Conservation (phyloP, 768 basidiomycete species). For the Trametes cingulata region DNA sequence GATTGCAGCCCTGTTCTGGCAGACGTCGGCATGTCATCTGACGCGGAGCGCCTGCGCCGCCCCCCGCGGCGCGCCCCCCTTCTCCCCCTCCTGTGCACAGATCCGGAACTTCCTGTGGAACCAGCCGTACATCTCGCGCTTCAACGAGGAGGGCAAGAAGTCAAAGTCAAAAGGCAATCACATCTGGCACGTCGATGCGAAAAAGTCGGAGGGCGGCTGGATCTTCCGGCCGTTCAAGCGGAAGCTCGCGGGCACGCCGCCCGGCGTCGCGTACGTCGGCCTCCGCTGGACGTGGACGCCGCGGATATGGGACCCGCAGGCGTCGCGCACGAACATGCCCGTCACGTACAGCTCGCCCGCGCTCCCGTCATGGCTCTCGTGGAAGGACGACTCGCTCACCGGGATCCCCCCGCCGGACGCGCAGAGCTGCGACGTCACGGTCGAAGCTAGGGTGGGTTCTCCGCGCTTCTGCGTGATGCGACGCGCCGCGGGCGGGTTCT, state of each 20-base stretch:
- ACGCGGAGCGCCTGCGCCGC: constrained; percentile 15
- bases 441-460: constrained; percentile 67
- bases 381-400: constrained; percentile 81
- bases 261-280: constrained; percentile 78
- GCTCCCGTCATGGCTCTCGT: constrained; percentile 84
- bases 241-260: constrained; percentile 82
- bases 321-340: constrained; percentile 74
- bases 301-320: constrained; percentile 96
- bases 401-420: constrained; percentile 81
- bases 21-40: constrained; percentile 11
- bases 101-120: constrained; percentile 96
- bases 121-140: constrained; percentile 90
- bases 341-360: constrained; percentile 80
- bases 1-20: constrained; percentile 12
- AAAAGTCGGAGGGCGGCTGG: constrained; percentile 80
- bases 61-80: too few species aligned
- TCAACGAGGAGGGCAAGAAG: constrained; percentile 99
- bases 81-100: constrained; percentile 39
- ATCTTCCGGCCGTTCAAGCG: constrained; percentile 87
- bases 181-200: constrained; percentile 99
- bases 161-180: constrained; percentile 99
- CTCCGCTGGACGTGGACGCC: constrained; percentile 89
- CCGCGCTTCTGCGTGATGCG: constrained; percentile 1
- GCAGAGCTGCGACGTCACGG: constrained; percentile 72
- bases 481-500: constrained; percentile 12